These are phyloP conservation scores for Carex pumila DNA, from an alignment of 176 grass and related monocot genomes.

Conservation along the genomic window DNA sequence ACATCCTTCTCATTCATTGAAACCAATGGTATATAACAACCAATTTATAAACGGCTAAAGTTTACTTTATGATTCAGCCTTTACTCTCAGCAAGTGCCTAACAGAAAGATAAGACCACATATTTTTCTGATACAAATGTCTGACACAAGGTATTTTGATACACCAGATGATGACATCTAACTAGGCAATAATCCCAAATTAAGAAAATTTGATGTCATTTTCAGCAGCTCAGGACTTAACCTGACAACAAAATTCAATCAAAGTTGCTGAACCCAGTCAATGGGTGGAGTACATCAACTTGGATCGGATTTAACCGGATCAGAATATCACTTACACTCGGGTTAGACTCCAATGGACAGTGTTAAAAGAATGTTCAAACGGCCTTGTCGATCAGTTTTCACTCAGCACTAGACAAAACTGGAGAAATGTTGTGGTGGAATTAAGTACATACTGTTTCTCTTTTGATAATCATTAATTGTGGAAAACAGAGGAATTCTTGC, in stretches of 20 bases:
- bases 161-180: not conserved
- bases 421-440: too few relatives aligned
- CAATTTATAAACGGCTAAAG: not conserved
- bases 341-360: not conserved
- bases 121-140: not conserved
- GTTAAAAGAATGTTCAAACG: not conserved
- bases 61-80: not conserved
- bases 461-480: too few relatives aligned
- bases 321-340: not conserved
- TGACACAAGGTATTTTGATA: not conserved
- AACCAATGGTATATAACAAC: not conserved
- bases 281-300: not conserved
- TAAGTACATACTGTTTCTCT: too few relatives aligned
- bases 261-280: not conserved
- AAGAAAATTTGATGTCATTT: not conserved
- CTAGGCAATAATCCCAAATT: not conserved
- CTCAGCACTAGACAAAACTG: not conserved
- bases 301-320: not conserved
- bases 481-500: too few relatives aligned
- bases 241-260: not conserved
- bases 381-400: not conserved
- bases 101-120: not conserved
- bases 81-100: not conserved
- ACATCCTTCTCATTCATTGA: not conserved
- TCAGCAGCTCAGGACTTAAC: not conserved